Evolutionary conservation across 768 basidiomycete genomes (phyloP), one percentile per base, ranked within the genome.

Genomic region (Peribolospora kevripleyi): DNA sequence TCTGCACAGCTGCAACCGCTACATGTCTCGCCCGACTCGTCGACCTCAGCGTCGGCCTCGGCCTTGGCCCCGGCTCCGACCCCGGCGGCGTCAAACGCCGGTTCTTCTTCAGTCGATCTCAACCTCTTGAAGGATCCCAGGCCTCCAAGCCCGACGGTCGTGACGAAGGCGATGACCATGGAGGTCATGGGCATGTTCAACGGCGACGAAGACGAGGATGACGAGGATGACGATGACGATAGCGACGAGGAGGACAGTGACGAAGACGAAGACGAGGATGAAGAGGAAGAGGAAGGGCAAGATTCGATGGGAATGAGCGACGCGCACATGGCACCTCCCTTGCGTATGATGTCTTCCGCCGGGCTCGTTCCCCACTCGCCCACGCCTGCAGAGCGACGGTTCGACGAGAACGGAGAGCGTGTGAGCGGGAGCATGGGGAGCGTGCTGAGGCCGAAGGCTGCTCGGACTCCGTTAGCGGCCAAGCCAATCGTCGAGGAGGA

Each of bases 141-240:
- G 6, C 59, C 63, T 3, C 68, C 70, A 2, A 71, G 70, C 1
- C 71, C 97, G 5, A 98, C 93, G 0, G 86, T 97, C 61, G 93
- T 93, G 65, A 98, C 93, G 39, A 90, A 87, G 66, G 84, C 86
- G 59, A 93, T 93, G 3, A 73, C 93, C 42, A 82, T 78, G 9
- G 87, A 95, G 63, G 86, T 97, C 46, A 87, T 90, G 68, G 82
- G 80, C 53, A 87, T 97, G 81, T 97, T 88, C 65, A 91, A 66
- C 50, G 66, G 66, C 38, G 66, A 62, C 14, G 64, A 62, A 42
- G 66, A 65, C 45, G 66, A 72, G n/a, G 63, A 65, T 4, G 57
- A 57, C 39, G 63, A 65, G 48, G 60, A 61, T 9, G 58, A 63
- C 55, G 48, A 54, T 10, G 58, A 55, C 13, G 51, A 54, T 42